Conservation (phyloP, 441 rosid genomes). For the Geranium incanum region DNA sequence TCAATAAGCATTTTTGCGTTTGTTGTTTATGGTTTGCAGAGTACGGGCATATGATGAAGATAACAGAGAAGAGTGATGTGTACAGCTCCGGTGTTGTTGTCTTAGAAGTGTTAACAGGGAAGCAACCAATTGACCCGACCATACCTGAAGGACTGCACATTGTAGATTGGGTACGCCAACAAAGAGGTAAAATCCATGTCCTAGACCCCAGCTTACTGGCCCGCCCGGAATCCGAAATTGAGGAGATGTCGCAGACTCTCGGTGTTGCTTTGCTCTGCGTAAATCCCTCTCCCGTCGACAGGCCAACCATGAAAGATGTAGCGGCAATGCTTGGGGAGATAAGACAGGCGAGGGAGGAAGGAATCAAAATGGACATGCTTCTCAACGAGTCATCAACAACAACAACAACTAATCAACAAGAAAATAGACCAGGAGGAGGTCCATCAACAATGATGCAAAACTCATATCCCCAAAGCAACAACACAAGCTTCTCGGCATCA, state of each 20-base stretch:
- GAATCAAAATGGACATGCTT: conserved; percentile 64
- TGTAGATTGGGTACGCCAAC: conserved; percentile 81
- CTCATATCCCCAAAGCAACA: conserved; percentile 52
- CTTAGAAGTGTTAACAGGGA: conserved; percentile 79
- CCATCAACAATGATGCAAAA: conserved; percentile 31
- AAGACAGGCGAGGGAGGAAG: conserved; percentile 72
- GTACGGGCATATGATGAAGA: conserved; percentile 92
- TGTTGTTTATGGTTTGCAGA: conserved; percentile 36
- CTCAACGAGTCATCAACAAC: conserved; percentile 60
- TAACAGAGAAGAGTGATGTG: conserved; percentile 90
- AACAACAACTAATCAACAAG: conserved; percentile 19
- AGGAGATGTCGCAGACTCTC: conserved; percentile 78
- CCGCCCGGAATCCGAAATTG: conserved; percentile 52
- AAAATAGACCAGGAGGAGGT: conserved; percentile 18
- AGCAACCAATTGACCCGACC: conserved; percentile 95
- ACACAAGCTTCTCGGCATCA: conserved; percentile 74
- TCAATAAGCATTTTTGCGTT: too few species aligned
- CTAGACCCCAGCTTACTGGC: conserved; percentile 52
- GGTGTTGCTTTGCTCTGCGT: conserved; percentile 80
- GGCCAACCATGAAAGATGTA: conserved; percentile 91
- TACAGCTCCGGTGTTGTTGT: conserved; percentile 91
- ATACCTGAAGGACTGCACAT: conserved; percentile 81
- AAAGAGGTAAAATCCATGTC: conserved; percentile 54
- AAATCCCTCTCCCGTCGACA: conserved; percentile 61
- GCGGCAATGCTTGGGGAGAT: conserved; percentile 90